Evolutionary conservation across 805 yeast genomes (phyloP), one percentile per base, ranked within the genome.

Genomic region (Starmerella vitae): DNA sequence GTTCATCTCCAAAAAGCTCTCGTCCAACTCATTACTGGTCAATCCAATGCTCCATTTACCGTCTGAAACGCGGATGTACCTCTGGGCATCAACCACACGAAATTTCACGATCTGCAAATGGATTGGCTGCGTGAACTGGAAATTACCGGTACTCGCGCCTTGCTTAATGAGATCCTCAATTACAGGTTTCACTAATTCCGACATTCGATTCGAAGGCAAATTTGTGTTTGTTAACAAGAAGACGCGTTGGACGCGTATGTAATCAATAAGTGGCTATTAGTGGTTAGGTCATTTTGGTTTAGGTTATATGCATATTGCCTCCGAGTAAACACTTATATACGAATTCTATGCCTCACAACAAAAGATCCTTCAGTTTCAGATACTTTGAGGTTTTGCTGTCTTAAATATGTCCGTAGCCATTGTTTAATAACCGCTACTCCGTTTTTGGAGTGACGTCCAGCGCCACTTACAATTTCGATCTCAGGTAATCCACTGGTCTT

Each of bases 391-490:
- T 33, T 28, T 22, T 32, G 33, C 2, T 25, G 3, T 38, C 30
- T 25, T 12, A 46, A 34, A 25, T 36, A 46, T 8, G 22, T 24
- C 5, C 42, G 29, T 20, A 46, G 33, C 49, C 49, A 46, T 14
- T 41, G 29, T 26, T 41, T 41, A 22, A 46, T 37, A 5, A 46
- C 47, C 1, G 48, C 25, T 1, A 26, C 36, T 4, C 48, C 48
- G 13, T 28, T 28, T 1, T 24, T 20, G 2, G 48, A 44, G 22
- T 46, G 49, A 17, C 37, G 39, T 10, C 49, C 49, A 1, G 42
- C 44, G 12, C 49, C 49, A 9, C 49, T 46, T 21, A 46, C 29
- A 6, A 46, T 30, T 31, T 44, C 45, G 15, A 45, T 24, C 15
- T 28, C 18, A 3, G 32, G 15, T 12, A 6, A 4, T 9, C 27